Evolutionary conservation across 208 protist species (phyloP), one percentile per base, ranked within the genome.

Genomic region (Leishmania arabica): DNA sequence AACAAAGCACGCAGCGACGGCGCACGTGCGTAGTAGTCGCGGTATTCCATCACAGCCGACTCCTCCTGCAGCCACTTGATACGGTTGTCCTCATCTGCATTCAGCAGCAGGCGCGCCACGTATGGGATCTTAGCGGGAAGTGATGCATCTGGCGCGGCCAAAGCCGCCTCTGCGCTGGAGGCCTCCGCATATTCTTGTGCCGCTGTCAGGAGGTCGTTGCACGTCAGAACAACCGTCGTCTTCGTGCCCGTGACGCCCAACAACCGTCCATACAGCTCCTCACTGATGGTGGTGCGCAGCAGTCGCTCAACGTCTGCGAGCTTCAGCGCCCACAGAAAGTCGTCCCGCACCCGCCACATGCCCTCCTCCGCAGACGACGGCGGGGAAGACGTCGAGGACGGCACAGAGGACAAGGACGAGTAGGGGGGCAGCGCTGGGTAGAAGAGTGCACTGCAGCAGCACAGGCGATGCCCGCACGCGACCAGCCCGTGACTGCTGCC

Each of bases 61-160:
- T 96, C 93, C 86, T 97, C 91, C 70, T 83, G 81, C 49, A 97
- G 75, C 92, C 93, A 97, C 66, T 88, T 88, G 51, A 97, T 79
- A 40, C 90, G 89, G 68, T 92, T 91, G n/a, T 90, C 88, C 82
- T 97, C 93, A 24, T 97, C 93, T 4, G 85, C 82, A 37, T 84
- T 91, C 34, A 97, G 86, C 53, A 97, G 78, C 27, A 90, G 68
- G 15, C 88, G 89, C 13, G 87, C 91, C 56, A 88, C 78, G 78
- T 84, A 93, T 6, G 68, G 13, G 3, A 1, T 51, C 49, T 40
- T 11, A 37, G 64, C 45, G 34, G 58, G 70, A 19, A 31, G 47
- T n/a, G 58, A 37, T 2, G 54, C 11, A 21, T 5, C 15, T 13
- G 66, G 27, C n/a, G 27, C 21, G 42, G 77, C 64, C 77, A 11